Percentiles rank a stretch among this genome's conserved stretches.
Evolutionary conservation across 2,329 filamentous ascomycete species (phyloP).

Genomic region (Aspergillus sojae): DNA sequence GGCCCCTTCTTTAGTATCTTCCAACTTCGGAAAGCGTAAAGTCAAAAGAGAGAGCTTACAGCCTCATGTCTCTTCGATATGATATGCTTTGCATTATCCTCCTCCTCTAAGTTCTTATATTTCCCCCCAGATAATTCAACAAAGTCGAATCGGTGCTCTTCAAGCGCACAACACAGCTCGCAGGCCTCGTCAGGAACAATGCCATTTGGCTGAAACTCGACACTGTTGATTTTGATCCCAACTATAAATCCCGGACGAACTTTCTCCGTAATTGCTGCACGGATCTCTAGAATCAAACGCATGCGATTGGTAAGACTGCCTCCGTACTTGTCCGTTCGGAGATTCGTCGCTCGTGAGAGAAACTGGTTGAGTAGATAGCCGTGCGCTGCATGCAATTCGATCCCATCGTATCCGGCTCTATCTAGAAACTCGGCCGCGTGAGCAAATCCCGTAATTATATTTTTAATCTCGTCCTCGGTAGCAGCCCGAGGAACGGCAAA

Average conservation of each 20-base stretch:
- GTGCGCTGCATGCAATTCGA: slow-evolving; percentile 56
- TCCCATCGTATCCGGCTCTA: slow-evolving; percentile 62
- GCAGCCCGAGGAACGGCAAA: slow-evolving; percentile 40
- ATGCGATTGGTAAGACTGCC: slow-evolving; percentile 67
- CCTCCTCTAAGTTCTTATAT: slow-evolving; percentile 52
- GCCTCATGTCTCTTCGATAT: no score
- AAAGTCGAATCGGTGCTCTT: slow-evolving; percentile 42
- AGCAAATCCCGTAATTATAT: slow-evolving; percentile 61
- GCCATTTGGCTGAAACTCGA: slow-evolving; percentile 55
- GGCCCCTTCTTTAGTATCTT: no score
- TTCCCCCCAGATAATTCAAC: slow-evolving; percentile 65
- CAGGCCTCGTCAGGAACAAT: slow-evolving; percentile 53
- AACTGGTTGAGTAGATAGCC: slow-evolving; percentile 63
- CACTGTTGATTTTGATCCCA: slow-evolving; percentile 62
- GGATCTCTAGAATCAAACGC: slow-evolving; percentile 59
- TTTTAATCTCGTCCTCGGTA: slow-evolving; percentile 44
- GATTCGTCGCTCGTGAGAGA: slow-evolving; percentile 54
- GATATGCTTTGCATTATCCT: slow-evolving; percentile 37
- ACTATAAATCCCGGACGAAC: slow-evolving; percentile 44
- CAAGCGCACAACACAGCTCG: slow-evolving; percentile 40
- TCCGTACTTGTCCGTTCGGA: slow-evolving; percentile 66
- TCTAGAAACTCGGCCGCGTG: slow-evolving; percentile 64
- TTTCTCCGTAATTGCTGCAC: slow-evolving; percentile 36
- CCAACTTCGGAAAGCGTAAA: no score
- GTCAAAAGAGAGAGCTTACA: no score